Percentiles rank a stretch among this genome's conserved stretches.
These are phyloP conservation scores for Yamadazyma diospyri DNA, from an alignment of 1,139 yeast genomes.

Conservation along the genomic window DNA sequence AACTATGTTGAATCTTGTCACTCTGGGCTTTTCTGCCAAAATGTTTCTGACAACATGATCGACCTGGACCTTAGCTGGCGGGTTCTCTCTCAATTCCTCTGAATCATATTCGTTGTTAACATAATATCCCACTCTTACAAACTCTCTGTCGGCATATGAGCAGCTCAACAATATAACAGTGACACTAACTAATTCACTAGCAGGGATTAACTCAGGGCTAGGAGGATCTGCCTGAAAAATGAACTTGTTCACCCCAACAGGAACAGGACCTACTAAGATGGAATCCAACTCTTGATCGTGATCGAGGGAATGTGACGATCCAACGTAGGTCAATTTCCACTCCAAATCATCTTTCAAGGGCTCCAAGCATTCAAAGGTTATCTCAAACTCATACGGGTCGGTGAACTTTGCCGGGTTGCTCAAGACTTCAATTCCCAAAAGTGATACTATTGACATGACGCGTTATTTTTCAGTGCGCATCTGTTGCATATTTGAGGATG, in stretches of 20 bases:
- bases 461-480: slow-evolving; percentile 6
- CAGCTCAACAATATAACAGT: slow-evolving; percentile 91
- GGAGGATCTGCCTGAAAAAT: slow-evolving; percentile 96
- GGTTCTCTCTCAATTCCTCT: slow-evolving; percentile 89
- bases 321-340: slow-evolving; percentile 96
- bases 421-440: slow-evolving; percentile 85
- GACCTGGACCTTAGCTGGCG: slow-evolving; percentile 90
- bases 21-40: slow-evolving; percentile 95
- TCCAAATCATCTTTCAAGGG: slow-evolving; percentile 90
- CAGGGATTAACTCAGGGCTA: slow-evolving; percentile 91
- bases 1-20: slow-evolving; percentile 90
- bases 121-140: slow-evolving; percentile 95
- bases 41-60: slow-evolving; percentile 93
- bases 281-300: slow-evolving; percentile 97
- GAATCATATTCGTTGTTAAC: slow-evolving; percentile 95
- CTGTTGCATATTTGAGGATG: neutral
- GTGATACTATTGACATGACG: slow-evolving; percentile 87
- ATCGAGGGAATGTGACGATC: slow-evolving; percentile 86
- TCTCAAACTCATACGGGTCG: slow-evolving; percentile 93
- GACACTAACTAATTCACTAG: slow-evolving; percentile 89
- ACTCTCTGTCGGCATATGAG: slow-evolving; percentile 88
- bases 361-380: slow-evolving; percentile 94
- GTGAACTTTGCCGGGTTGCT: slow-evolving; percentile 94
- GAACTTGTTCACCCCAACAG: slow-evolving; percentile 93
- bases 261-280: slow-evolving; percentile 94